Evolutionary conservation across 164 flowering plant species (phyloP).

Genomic region (Santalum album): DNA sequence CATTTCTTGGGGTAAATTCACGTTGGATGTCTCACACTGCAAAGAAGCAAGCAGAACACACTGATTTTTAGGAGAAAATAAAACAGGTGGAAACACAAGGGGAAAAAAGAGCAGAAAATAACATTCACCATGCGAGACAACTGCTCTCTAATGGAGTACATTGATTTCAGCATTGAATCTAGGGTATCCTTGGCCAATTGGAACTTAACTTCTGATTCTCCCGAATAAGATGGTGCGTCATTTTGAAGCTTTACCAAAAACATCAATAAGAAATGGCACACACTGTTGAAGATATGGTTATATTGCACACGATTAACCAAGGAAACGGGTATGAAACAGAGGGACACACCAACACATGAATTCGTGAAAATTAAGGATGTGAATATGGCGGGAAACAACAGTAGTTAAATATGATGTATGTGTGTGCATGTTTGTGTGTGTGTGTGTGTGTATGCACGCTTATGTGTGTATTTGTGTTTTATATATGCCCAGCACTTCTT

Average conservation of each 20-base stretch:
- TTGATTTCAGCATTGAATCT: constrained; percentile 50
- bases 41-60: not conserved
- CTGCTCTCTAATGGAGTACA: constrained; percentile 51
- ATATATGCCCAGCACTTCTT: too few species aligned
- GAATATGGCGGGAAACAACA: too few species aligned
- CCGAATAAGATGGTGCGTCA: constrained; percentile 27
- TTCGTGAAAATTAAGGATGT: too few species aligned
- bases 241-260: constrained; percentile 43
- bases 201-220: constrained; percentile 53
- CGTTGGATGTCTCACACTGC: constrained; percentile 22
- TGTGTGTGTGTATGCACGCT: too few species aligned
- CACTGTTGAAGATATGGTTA: not conserved
- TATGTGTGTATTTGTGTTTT: too few species aligned
- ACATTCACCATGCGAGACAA: constrained; percentile 25
- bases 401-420: too few species aligned
- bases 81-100: too few species aligned
- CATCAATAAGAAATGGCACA: not conserved
- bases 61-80: too few species aligned
- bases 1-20: constrained; percentile 10
- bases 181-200: constrained; percentile 49
- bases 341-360: too few species aligned
- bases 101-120: not conserved
- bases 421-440: too few species aligned
- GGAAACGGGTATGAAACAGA: too few species aligned
- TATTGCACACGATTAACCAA: not conserved